A percentile compares a stretch with the other conserved stretches of the same genome.
Conservation (phyloP, 805 yeast genomes). For the Saccharomycopsis javanensis region DNA sequence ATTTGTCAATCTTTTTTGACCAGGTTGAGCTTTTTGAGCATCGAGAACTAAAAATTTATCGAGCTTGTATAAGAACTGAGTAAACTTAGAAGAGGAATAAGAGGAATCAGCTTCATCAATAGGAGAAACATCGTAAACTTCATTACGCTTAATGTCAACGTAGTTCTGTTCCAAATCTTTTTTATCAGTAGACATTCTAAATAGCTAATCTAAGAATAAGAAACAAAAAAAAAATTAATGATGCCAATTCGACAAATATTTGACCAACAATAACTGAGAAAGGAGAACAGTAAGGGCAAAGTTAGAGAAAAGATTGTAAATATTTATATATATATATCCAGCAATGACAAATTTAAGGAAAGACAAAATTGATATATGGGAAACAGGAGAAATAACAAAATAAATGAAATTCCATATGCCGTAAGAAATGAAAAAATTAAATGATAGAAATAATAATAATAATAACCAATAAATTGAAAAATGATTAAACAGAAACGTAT, state of each 20-base stretch:
- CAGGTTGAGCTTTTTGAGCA: not conserved
- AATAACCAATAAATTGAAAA: not conserved
- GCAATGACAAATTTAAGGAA: too few relatives aligned
- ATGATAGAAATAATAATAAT: too few relatives aligned
- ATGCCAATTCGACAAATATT: too few relatives aligned
- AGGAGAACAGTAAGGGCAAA: too few relatives aligned
- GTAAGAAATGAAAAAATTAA: too few relatives aligned
- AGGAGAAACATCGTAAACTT: not conserved
- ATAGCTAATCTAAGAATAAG: not conserved
- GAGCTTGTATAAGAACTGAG: not conserved
- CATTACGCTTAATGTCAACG: not conserved
- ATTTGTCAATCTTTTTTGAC: constrained; percentile 33
- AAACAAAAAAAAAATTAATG: too few relatives aligned
- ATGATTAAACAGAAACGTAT: not conserved
- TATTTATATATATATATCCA: too few relatives aligned
- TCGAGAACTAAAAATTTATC: not conserved
- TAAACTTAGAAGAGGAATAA: not conserved
- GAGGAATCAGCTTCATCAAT: not conserved
- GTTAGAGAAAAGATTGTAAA: too few relatives aligned
- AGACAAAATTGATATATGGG: too few relatives aligned
- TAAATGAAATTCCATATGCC: too few relatives aligned
- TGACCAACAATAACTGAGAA: too few relatives aligned
- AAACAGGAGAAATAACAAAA: too few relatives aligned
- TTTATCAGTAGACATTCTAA: not conserved
- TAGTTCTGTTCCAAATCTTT: not conserved